Percentiles rank a stretch among this genome's conserved stretches.
Evolutionary conservation across 352 stramenopile species (phyloP).

Genomic region (Globisporangium acanthophoron): DNA sequence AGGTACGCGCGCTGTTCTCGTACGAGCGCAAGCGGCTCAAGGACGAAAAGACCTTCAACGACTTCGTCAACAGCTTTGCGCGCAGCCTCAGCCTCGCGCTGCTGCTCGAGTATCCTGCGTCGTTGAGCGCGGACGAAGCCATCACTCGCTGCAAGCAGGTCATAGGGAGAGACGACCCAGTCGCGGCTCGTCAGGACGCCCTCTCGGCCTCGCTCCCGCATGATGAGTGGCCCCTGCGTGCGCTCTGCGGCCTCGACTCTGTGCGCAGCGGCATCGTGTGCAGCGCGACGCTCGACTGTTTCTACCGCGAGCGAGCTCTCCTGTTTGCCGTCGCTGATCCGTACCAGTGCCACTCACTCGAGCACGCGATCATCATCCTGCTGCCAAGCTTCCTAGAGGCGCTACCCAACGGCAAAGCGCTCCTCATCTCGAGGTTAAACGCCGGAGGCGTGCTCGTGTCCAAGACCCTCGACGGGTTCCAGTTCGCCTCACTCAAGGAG

Average conservation of each 20-base stretch:
- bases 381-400: slow-evolving; percentile 28
- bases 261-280: slow-evolving; percentile 64
- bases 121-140: slow-evolving; percentile 8
- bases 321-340: slow-evolving; percentile 34
- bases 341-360: slow-evolving; percentile 7
- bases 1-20: slow-evolving; percentile 34
- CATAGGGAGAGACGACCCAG: slow-evolving; percentile 53
- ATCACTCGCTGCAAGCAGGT: slow-evolving; percentile 40
- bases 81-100: slow-evolving; percentile 59
- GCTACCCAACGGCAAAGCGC: slow-evolving; percentile 17
- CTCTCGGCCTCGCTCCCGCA: slow-evolving; percentile 24
- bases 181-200: slow-evolving; percentile 32
- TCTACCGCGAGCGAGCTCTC: slow-evolving; percentile 54
- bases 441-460: slow-evolving; percentile 7
- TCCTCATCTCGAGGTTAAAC: slow-evolving; percentile 26
- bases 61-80: slow-evolving; percentile 50
- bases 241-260: slow-evolving; percentile 58
- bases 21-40: slow-evolving; percentile 20
- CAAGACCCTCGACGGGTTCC: slow-evolving; percentile 1
- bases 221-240: slow-evolving; percentile 58
- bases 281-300: slow-evolving; percentile 46
- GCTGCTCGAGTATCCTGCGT: slow-evolving; percentile 28
- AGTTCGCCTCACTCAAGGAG: neutral
- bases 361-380: slow-evolving; percentile 34
- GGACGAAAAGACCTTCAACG: slow-evolving; percentile 22